Conservation (phyloP, 345 rosid species). For the Euphorbia tirucalli region DNA sequence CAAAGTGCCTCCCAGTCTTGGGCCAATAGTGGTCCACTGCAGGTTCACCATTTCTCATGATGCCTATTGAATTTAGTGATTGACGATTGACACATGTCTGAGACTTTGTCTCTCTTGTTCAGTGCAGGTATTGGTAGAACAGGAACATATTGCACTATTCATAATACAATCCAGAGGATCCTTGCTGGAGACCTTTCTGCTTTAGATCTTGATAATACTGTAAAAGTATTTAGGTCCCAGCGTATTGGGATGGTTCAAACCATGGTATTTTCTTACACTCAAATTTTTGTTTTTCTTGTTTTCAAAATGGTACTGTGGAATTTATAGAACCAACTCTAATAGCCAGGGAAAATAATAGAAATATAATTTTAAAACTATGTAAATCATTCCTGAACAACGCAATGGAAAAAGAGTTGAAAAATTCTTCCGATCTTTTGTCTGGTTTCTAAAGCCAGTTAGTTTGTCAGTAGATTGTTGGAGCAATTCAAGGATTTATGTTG, state of each 20-base stretch:
- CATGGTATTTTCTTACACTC: constrained; percentile 45
- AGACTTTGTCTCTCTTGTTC: constrained; percentile 29
- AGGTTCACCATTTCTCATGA: constrained; percentile 45
- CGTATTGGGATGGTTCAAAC: constrained; percentile 96
- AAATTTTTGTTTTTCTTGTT: constrained; percentile 11
- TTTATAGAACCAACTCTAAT: neutral
- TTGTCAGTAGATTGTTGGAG: too few relatives aligned
- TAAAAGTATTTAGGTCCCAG: constrained; percentile 70
- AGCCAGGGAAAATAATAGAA: neutral
- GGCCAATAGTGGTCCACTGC: constrained; percentile 93
- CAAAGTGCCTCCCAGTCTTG: constrained; percentile 57
- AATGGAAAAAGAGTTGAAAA: neutral
- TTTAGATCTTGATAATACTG: constrained; percentile 60
- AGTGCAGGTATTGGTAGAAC: constrained; percentile 99
- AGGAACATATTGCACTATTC: constrained; percentile 90
- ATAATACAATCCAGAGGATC: constrained; percentile 90
- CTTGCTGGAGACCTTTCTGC: constrained; percentile 88
- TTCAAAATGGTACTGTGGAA: neutral
- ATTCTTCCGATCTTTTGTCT: too few relatives aligned
- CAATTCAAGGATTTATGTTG: neutral
- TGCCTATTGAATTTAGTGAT: constrained; percentile 14
- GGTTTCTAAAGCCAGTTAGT: neutral
- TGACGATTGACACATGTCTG: constrained; percentile 24
- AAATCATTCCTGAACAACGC: neutral
- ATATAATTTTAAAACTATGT: neutral